Base-by-base conservation (phyloP, 768 basidiomycete species). In the Pulveroboletus sp. region DNA sequence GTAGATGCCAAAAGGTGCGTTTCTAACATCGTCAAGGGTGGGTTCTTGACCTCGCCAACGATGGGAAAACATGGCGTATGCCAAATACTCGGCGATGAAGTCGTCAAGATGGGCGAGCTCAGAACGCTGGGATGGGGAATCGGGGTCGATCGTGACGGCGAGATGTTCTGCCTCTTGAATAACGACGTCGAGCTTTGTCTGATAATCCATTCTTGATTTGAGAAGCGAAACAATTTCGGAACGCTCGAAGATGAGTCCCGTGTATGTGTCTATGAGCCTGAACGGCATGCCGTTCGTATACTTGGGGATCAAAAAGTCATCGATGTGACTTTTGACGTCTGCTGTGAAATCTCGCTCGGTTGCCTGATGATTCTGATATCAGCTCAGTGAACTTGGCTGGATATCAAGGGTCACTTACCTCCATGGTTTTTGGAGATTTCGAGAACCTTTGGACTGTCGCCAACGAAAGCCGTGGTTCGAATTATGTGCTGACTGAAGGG, bases 31-130 rank as follows among this genome's bases (percentile, higher is more conserved):
- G 16, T 47, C 31, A 12, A 64, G 45, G 12, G 46, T 35, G 12
- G 51, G 49, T 20, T 64, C 64, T 17, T 42, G 46, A 4, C 29
- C 51, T 14, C 54, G 41, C 64, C 64, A 64, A 7, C 62, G 56
- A 26, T 64, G 63, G 2, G 64, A 64, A 23, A 64, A 59, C 63
- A 64, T 64, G 26, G 54, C 63, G 31, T 51, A 64, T 9, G 53
- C 62, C 26, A 64, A 46, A 40, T 53, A 66, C 40, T 51, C 50
- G 19, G 47, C 38, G 29, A 63, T 49, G 31, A 65, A 57, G 10
- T 14, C 12, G 1, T 44, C 6, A 6, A 63, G 50, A 22, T 42
- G 42, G 5, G 12, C 6, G n/a, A 54, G 39, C 14, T 50, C 23
- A 3, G 50, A 44, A 6, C 26, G 46, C 10, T 32, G 19, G 42